Evolutionary conservation across 192 early-diverging fungal species (phyloP), one percentile per base, ranked within the genome.

Genomic region (Entomortierella chlamydospora): DNA sequence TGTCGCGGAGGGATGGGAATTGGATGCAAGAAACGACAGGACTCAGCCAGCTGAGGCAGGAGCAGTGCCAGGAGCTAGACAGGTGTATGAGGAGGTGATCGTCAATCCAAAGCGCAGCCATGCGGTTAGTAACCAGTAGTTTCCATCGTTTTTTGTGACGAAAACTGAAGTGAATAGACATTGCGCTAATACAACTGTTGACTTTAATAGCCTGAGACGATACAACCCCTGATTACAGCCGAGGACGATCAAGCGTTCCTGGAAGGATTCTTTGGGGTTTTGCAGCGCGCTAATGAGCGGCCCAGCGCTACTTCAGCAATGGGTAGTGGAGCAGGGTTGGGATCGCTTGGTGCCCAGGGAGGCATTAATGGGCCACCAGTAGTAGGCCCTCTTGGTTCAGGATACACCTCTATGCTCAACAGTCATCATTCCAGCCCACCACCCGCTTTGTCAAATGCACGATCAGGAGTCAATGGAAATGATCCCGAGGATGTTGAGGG

Each of bases 181-280:
- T 47, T 2, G 6, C 22, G 45, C 20, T 20, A 62, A 30, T 47
- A 3, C 15, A 4, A 25, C 37, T 47, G 54, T 10, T 71, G 39
- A 3, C 50, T 34, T 42, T 25, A 23, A 41, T 74, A 93, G 91
- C 82, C 90, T 9, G 82, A 84, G 2, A 69, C 88, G 23, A 86
- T 89, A 67, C 89, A 91, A 66, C 82, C 87, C 34, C 68, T 86
- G n/a, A 89, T 95, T 15, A 77, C 81, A 0, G 92, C 94, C 15
- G 95, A 97, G 80, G 91, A 95, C 58, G 95, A 98, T 69, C 95
- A 98, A 81, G 81, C 82, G 2, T 98, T 98, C 84, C 84, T 96
- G 53, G 92, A 95, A 57, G 83, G 90, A 12, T 92, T 94, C 73
- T 88, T 88, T 55, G 92, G 90, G 17, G 89, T 90, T 12, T 85